phyloP scores from a whole-genome alignment of 164 flowering plant species.

The Buxus sempervirens region DNA sequence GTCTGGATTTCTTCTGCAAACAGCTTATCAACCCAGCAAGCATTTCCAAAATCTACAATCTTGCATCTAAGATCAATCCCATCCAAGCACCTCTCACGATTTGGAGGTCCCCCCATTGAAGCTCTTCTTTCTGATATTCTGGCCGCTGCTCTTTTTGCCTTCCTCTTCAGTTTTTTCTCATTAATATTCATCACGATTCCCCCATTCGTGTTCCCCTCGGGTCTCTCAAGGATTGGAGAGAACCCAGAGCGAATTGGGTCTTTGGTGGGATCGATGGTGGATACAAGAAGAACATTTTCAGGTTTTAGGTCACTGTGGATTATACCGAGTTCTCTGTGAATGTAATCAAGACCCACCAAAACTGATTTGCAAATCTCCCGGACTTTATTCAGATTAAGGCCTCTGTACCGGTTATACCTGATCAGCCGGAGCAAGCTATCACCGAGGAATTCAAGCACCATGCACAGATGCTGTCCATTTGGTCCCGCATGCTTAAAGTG shows the following conservation, averaged over 20 bases:
- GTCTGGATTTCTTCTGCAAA: conserved; percentile 85
- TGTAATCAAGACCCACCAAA: conserved; percentile 74
- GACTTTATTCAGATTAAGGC: conserved; percentile 66
- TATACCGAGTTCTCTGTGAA: conserved; percentile 76
- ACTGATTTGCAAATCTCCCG: conserved; percentile 80
- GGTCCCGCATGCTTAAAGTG: conserved; percentile 93
- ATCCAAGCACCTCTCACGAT: conserved; percentile 51
- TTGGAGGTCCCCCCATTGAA: conserved; percentile 53
- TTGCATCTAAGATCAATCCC: conserved; percentile 85
- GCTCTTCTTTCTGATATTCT: conserved; percentile 62
- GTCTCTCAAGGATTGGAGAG: conserved; percentile 76
- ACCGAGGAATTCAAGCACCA: conserved; percentile 92
- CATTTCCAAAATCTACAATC: conserved; percentile 96
- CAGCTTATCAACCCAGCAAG: conserved; percentile 80
- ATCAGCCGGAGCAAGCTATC: conserved; percentile 85
- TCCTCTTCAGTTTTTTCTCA: conserved; percentile 76
- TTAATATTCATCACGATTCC: conserved; percentile 41
- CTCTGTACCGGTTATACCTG: conserved; percentile 65
- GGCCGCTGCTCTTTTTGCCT: conserved; percentile 77
- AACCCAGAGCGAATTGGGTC: conserved; percentile 70
- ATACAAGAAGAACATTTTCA: conserved; percentile 76
- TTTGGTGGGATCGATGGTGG: conserved; percentile 80
- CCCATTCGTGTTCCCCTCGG: conserved; percentile 69
- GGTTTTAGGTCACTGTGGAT: conserved; percentile 92
- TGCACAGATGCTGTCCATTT: conserved; percentile 89